phyloP scores from a whole-genome alignment of 352 stramenopile genomes.

The Globisporangium mamillatum region DNA sequence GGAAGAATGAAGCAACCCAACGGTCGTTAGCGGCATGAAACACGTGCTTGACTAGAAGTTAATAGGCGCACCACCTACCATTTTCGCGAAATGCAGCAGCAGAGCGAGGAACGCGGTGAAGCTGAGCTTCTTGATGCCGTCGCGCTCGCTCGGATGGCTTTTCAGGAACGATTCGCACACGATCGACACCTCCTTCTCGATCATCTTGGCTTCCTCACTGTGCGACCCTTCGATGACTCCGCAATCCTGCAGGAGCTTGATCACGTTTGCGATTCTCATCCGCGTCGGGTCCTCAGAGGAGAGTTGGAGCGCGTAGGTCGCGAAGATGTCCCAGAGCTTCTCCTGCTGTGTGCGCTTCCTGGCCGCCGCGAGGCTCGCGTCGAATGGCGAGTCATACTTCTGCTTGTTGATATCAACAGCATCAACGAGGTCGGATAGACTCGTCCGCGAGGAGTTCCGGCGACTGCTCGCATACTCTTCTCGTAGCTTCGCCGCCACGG shows the following conservation, averaged over 20 bases:
- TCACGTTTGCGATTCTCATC: slow-evolving; percentile 63
- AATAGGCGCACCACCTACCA: slow-evolving; percentile 28
- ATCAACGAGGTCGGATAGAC: slow-evolving; percentile 1
- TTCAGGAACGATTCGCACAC: slow-evolving; percentile 75
- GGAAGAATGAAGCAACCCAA: neutral
- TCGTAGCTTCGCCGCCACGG: slow-evolving; percentile 10
- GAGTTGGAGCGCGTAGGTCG: slow-evolving; percentile 67
- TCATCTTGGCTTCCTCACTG: slow-evolving; percentile 54
- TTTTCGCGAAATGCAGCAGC: slow-evolving; percentile 65
- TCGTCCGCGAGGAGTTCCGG: slow-evolving; percentile 2
- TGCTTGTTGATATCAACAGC: slow-evolving; percentile 30
- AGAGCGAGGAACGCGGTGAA: slow-evolving; percentile 71
- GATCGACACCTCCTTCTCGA: slow-evolving; percentile 72
- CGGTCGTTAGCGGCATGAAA: neutral
- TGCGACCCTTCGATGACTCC: slow-evolving; percentile 55
- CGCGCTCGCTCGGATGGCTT: slow-evolving; percentile 48
- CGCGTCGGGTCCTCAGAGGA: slow-evolving; percentile 75
- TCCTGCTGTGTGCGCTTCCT: slow-evolving; percentile 64
- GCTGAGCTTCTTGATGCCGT: slow-evolving; percentile 63
- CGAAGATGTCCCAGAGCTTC: slow-evolving; percentile 78
- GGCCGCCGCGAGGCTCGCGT: slow-evolving; percentile 50
- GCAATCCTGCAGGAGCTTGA: slow-evolving; percentile 78
- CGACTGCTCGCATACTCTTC: slow-evolving; percentile 9
- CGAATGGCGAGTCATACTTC: slow-evolving; percentile 59
- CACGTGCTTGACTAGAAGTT: neutral